Evolutionary conservation across 805 yeast species (phyloP), one percentile per base, ranked within the genome.

Genomic region (Wickerhamomyces chaumierensis): DNA sequence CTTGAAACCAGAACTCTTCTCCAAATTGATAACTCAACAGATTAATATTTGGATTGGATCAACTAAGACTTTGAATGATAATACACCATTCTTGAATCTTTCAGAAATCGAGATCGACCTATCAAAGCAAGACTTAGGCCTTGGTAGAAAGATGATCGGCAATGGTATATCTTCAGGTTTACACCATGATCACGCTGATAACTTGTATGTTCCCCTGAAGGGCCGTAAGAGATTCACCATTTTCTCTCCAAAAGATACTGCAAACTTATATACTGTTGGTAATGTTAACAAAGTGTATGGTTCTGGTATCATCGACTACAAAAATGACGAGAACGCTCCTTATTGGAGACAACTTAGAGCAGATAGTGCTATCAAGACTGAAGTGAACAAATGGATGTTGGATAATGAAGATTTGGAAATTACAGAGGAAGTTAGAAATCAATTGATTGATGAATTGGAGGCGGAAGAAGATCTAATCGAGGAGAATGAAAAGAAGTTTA

Each of bases 121-220:
- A 2, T 23, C 35, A 1, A 45, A 51, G 14, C 39, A 45, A 3
- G 56, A 57, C 35, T 51, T 59, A 15, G 71, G 72, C 1, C 53
- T 76, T 4, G 84, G 84, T 1, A 71, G 73, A 49, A 59, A 59
- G 18, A 56, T 79, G 1, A 81, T 85, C 1, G 70, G 72, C 1
- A 62, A 65, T 2, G 81, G 80, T 2, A 63, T 77, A 1, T 78
- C 86, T 0, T 78, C 87, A 2, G 90, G 90, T 0, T 58, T 81
- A 12, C 90, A 81, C 48, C 90, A 81, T 53, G 90, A 81, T 53
- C 88, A 81, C 56, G 84, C 88, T 2, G 88, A 81, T 51, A 81
- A 81, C 49, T 58, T 81, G 28, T 81, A 81, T 52, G 63, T 81
- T 4, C 71, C 81, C 2, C 51, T 75, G 1, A 57, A 66, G 20